Conservation (phyloP, 768 basidiomycete genomes). For the Psilocybe cyanescens region DNA sequence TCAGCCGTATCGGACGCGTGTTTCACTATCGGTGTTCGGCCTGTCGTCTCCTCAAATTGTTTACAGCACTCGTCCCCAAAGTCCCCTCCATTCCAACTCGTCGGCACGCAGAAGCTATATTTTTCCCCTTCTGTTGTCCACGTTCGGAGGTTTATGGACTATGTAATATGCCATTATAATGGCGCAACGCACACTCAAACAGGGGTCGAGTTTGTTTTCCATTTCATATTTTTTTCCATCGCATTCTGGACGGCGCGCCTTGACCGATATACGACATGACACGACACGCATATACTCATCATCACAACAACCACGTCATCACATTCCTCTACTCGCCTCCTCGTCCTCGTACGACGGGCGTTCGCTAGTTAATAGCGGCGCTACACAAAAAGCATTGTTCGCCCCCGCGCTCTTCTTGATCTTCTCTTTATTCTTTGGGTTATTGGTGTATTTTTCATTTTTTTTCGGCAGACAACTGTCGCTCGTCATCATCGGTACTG, state of each 20-base stretch:
- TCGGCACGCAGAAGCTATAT: slow-evolving; percentile 21
- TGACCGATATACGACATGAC: not conserved
- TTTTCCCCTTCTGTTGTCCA: slow-evolving; percentile 23
- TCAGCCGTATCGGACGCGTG: not conserved
- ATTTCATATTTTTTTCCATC: not conserved
- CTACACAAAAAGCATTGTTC: slow-evolving; percentile 11
- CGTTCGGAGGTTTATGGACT: slow-evolving; percentile 5
- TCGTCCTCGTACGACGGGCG: not conserved
- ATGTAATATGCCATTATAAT: not conserved
- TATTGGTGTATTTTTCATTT: slow-evolving; percentile 12
- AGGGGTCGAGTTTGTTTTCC: not conserved
- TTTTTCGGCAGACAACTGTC: slow-evolving; percentile 1
- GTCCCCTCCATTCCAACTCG: slow-evolving; percentile 14
- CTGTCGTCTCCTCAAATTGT: not conserved
- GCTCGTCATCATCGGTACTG: slow-evolving; percentile 2
- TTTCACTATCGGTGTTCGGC: not conserved
- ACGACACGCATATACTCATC: not conserved
- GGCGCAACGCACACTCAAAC: not conserved
- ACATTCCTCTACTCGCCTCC: not conserved
- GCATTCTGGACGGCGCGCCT: not conserved
- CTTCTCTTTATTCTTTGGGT: slow-evolving; percentile 7
- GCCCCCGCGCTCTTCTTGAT: not conserved
- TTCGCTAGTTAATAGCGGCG: not conserved
- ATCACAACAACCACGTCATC: not conserved
- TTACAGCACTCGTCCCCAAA: not conserved